Percentiles rank a stretch among this genome's conserved stretches.
Evolutionary conservation across 225 moss, liverwort and hornwort genomes (phyloP).

Genomic region (Asterella californica): DNA sequence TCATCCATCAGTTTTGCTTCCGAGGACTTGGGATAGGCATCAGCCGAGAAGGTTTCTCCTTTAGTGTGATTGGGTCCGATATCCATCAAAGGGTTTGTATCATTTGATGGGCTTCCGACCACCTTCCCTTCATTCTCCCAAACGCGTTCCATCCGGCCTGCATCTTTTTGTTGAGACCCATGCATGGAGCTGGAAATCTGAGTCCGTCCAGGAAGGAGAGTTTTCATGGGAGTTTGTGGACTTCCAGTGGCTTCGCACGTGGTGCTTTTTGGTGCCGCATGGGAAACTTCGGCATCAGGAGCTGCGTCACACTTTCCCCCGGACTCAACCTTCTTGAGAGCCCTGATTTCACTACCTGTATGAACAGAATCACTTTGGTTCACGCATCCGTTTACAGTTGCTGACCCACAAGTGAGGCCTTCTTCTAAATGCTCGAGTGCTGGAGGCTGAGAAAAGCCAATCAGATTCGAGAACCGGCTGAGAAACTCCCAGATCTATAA

Average conservation of each 20-base stretch:
- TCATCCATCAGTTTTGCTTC: slow-evolving; percentile 18
- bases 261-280: not conserved
- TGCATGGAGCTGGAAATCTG: slow-evolving; percentile 4
- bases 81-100: slow-evolving; percentile 16
- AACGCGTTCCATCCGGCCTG: slow-evolving; percentile 3
- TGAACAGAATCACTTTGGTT: not conserved
- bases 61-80: slow-evolving; percentile 6
- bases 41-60: slow-evolving; percentile 16
- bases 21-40: slow-evolving; percentile 1
- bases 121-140: slow-evolving; percentile 16
- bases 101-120: slow-evolving; percentile 10
- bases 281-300: not conserved
- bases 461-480: slow-evolving; percentile 72
- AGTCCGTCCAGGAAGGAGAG: not conserved
- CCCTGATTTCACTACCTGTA: not conserved
- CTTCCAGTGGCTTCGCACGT: slow-evolving; percentile 5
- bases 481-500: slow-evolving; percentile 97
- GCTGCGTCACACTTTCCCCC: not conserved
- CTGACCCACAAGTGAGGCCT: slow-evolving; percentile 59
- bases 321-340: not conserved
- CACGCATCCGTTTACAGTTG: slow-evolving; percentile 12
- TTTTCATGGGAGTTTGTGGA: slow-evolving; percentile 8
- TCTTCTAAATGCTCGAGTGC: slow-evolving; percentile 78
- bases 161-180: slow-evolving; percentile 21
- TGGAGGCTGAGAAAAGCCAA: slow-evolving; percentile 58